Evolutionary conservation across 495 filamentous ascomycete genomes (phyloP).

Genomic region (Aspergillus baeticus): DNA sequence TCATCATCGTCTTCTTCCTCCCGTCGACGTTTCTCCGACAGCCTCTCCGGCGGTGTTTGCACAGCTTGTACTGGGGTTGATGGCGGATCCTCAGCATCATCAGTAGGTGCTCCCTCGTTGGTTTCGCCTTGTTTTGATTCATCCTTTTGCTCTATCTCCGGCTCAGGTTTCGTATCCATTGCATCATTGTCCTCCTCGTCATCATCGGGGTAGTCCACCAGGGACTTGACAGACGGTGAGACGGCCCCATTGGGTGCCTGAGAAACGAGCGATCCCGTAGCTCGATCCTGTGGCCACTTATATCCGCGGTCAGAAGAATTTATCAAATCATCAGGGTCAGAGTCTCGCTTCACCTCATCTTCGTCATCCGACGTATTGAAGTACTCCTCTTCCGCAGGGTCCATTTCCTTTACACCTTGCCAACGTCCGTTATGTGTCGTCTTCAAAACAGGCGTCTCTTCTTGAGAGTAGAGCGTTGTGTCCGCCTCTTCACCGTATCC

Average conservation of each 20-base stretch:
- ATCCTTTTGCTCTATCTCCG: slow-evolving; percentile 21
- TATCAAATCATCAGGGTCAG: background rate
- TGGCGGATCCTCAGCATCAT: slow-evolving; percentile 25
- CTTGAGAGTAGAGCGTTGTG: slow-evolving; percentile 48
- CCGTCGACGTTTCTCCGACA: slow-evolving; percentile 88
- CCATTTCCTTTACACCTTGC: slow-evolving; percentile 79
- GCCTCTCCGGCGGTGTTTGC: slow-evolving; percentile 61
- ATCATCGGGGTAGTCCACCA: slow-evolving; percentile 91
- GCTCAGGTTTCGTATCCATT: slow-evolving; percentile 48
- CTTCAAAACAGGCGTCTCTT: slow-evolving; percentile 48
- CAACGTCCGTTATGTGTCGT: slow-evolving; percentile 66
- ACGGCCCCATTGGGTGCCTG: slow-evolving; percentile 39
- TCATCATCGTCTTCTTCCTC: slow-evolving; percentile 89
- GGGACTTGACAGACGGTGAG: slow-evolving; percentile 62
- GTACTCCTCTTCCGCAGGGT: slow-evolving; percentile 87
- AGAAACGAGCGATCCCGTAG: slow-evolving; percentile 21
- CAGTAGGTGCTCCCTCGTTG: slow-evolving; percentile 19
- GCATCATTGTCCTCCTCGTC: slow-evolving; percentile 71
- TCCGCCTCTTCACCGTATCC: slow-evolving; percentile 64
- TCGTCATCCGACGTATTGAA: slow-evolving; percentile 91
- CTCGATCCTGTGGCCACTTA: slow-evolving; percentile 37
- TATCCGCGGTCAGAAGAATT: slow-evolving; percentile 17
- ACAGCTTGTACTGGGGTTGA: slow-evolving; percentile 30
- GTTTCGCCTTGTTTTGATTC: slow-evolving; percentile 13
- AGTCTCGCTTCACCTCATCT: slow-evolving; percentile 58